Percentiles rank a stretch among this genome's conserved stretches.
phyloP scores from a whole-genome alignment of 2,329 filamentous ascomycete genomes.

The Macrophomina pseudophaseolina region DNA sequence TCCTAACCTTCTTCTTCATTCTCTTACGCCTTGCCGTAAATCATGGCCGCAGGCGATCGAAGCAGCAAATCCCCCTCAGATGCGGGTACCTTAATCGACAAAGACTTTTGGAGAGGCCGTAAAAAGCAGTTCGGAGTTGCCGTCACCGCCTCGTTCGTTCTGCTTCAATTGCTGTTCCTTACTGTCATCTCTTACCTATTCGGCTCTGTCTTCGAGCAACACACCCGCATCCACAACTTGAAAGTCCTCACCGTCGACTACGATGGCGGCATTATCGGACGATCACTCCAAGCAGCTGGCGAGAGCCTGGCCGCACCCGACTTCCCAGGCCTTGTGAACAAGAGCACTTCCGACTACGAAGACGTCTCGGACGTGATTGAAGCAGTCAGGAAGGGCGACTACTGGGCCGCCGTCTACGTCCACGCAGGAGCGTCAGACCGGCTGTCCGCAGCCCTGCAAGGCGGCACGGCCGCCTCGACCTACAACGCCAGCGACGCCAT shows the following conservation, averaged over 20 bases:
- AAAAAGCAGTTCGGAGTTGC: constrained; percentile 12
- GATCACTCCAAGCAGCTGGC: constrained; percentile 41
- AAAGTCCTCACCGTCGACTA: constrained; percentile 47
- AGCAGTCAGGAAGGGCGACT: constrained; percentile 43
- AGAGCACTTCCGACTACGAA: constrained; percentile 33
- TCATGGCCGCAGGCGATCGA: neutral
- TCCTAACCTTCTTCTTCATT: neutral
- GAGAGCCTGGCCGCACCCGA: constrained; percentile 32
- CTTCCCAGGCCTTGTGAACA: constrained; percentile 43
- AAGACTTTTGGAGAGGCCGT: constrained; percentile 17
- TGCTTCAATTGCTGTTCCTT: constrained; percentile 45
- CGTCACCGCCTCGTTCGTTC: neutral
- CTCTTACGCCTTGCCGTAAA: neutral
- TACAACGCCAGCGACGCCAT: constrained; percentile 47
- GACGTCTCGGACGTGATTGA: constrained; percentile 34
- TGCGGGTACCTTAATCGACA: neutral
- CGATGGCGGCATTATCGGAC: constrained; percentile 43
- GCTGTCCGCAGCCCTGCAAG: constrained; percentile 44
- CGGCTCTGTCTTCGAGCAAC: constrained; percentile 45
- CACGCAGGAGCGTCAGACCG: constrained; percentile 43
- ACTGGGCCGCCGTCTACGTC: constrained; percentile 39
- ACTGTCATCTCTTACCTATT: constrained; percentile 44
- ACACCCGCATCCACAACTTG: constrained; percentile 40
- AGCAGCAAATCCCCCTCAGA: neutral
- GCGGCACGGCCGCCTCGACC: constrained; percentile 33